These are phyloP conservation scores for Starmerella geochares DNA, from an alignment of 805 yeast genomes.

Conservation along the genomic window DNA sequence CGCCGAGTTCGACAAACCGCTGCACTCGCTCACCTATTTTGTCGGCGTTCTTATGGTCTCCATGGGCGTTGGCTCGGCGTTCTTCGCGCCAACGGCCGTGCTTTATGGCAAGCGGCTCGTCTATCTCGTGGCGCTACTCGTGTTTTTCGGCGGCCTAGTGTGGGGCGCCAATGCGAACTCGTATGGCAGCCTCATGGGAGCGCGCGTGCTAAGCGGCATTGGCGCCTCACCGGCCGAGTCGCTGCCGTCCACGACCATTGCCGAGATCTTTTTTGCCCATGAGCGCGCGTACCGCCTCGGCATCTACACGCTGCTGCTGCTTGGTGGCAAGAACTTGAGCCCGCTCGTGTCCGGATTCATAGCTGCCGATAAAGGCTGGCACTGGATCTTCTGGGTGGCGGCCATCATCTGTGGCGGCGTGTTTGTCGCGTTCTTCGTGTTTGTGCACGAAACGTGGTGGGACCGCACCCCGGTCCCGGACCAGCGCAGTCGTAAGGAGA, in stretches of 20 bases:
- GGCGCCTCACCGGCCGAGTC: conserved; percentile 56
- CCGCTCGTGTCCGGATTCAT: conserved; percentile 49
- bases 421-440: conserved; percentile 39
- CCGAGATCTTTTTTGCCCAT: conserved; percentile 51
- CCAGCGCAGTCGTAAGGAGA: conserved; percentile 40
- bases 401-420: conserved; percentile 43
- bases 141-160: conserved; percentile 43
- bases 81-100: conserved; percentile 50
- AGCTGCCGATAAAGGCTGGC: conserved; percentile 41
- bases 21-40: conserved; percentile 40
- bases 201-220: conserved; percentile 48
- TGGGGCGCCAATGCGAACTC: conserved; percentile 45
- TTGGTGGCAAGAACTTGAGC: conserved; percentile 53
- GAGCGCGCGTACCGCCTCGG: conserved; percentile 54
- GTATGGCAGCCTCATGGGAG: conserved; percentile 46
- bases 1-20: conserved; percentile 37
- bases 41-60: conserved; percentile 53
- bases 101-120: conserved; percentile 49
- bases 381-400: conserved; percentile 54
- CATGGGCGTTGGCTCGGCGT: conserved; percentile 47
- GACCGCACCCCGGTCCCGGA: conserved; percentile 45
- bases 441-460: conserved; percentile 60
- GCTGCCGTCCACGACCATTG: conserved; percentile 49
- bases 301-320: conserved; percentile 44
- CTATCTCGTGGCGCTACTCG: conserved; percentile 40